Base-by-base conservation (phyloP, 2,329 filamentous ascomycete species). In the Trichothecium sympodiale region DNA sequence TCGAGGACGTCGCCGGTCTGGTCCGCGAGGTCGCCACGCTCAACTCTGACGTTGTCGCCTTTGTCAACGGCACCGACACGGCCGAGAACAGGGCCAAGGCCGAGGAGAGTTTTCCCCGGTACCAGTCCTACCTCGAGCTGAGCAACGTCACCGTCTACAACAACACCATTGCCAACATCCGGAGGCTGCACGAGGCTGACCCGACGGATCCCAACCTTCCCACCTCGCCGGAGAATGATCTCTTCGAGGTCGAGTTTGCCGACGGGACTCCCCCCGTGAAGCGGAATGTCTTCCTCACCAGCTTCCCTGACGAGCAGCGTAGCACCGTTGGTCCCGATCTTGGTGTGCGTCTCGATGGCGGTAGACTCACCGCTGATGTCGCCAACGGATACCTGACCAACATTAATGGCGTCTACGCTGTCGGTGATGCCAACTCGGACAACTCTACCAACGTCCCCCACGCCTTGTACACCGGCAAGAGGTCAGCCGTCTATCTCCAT, bases 401-500 rank as follows among this genome's bases (percentile, higher is more conserved):
- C 35, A 46, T 74, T 4, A 47, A 55, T 0, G 71, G 72, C 2
- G 64, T 77, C 1, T 78, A 68, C 44, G 74, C 69, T 5, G 52
- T 78, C 15, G 74, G 75, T 0, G 74, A 79, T 42, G 67, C 66
- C 10, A 79, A 78, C 51, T 65, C 64, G 23, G 73, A 77, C 36
- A 67, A 67, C n/a, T 57, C 61, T 8, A 77, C 72, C 3, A 79
- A 78, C 42, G 65, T 78, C 1, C 72, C 72, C 0, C 74, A 77
- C 41, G 74, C 75, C 0, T 62, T 79, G 46, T 78, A 60, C 46
- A 69, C 58, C 10, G 74, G 73, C 3, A 79, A 79, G 61, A 53
- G 64, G 20, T 59, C 72, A 0, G 73, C 69, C 5, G 72, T 79
- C 1, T 73, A 55, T 33, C 39, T 74, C 4, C 74, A 79, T 43